Evolutionary conservation across 2,329 filamentous ascomycete species (phyloP).

Genomic region (Magnaporthiopsis poae): DNA sequence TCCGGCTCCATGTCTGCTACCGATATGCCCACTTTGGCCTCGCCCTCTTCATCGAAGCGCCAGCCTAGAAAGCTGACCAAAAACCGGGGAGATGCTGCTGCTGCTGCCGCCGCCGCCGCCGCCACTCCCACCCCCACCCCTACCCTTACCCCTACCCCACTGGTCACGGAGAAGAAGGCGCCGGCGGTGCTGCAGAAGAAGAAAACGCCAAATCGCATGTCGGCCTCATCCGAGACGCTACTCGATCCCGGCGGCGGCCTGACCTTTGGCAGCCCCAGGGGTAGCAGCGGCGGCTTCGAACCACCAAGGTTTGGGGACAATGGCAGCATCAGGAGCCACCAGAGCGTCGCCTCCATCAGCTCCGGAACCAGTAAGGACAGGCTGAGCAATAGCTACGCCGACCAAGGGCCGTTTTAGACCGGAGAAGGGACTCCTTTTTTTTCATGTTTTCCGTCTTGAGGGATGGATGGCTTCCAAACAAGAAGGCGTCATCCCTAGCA

Average conservation of each 20-base stretch:
- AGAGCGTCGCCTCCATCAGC: conserved; percentile 4
- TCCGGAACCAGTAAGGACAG: conserved; percentile 3
- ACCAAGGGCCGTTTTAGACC: background rate
- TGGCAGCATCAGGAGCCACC: conserved; percentile 4
- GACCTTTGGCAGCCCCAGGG: background rate
- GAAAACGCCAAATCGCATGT: conserved; percentile 19
- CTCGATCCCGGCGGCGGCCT: background rate
- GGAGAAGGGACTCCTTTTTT: background rate
- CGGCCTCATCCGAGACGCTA: conserved; percentile 15
- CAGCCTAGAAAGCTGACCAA: conserved; percentile 33
- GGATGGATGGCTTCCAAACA: background rate
- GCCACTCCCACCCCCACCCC: conserved; percentile 7
- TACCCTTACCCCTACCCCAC: conserved; percentile 10
- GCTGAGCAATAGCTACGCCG: background rate
- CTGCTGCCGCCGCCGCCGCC: conserved; percentile 10
- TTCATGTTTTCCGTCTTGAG: background rate
- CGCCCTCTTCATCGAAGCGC: conserved; percentile 20
- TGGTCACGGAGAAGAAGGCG: conserved; percentile 22
- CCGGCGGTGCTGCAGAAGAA: conserved; percentile 28
- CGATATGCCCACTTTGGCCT: background rate
- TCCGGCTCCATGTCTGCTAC: background rate
- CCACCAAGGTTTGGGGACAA: conserved; percentile 1
- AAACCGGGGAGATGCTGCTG: conserved; percentile 19
- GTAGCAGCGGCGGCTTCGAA: background rate
- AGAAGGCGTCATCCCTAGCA: background rate